Conservation (phyloP, 1,284 basidiomycete genomes). For the Athelia sp. region DNA sequence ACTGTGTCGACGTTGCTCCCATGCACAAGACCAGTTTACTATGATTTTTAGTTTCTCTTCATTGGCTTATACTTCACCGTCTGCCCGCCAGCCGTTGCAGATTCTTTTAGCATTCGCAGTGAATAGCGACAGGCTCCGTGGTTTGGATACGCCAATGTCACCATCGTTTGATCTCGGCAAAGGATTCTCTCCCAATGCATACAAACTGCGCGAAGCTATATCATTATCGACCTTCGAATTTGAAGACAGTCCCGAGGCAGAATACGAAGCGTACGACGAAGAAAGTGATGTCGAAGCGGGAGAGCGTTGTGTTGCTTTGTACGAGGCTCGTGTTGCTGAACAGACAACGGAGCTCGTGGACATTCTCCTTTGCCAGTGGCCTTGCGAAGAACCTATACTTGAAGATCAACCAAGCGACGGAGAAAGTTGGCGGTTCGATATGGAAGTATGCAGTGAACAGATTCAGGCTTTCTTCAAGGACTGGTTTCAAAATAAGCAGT, state of each 20-base stretch:
- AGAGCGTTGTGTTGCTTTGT: neutral
- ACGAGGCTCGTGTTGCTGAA: neutral
- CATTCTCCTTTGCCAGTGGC: neutral
- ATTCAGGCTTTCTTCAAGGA: neutral
- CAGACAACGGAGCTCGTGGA: neutral
- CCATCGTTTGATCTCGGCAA: constrained; percentile 11
- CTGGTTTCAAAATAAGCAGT: neutral
- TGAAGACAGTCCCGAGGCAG: constrained; percentile 12
- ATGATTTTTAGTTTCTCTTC: constrained; percentile 27
- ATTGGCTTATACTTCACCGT: constrained; percentile 20
- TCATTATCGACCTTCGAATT: constrained; percentile 5
- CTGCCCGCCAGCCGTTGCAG: constrained; percentile 15
- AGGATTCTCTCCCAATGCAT: constrained; percentile 7
- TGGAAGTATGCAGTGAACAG: neutral
- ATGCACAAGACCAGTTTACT: constrained; percentile 13
- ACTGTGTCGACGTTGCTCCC: constrained; percentile 13
- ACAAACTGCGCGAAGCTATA: constrained; percentile 7
- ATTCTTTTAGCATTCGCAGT: constrained; percentile 27
- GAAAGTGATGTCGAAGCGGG: constrained; percentile 7
- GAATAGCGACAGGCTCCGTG: neutral
- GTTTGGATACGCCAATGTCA: constrained; percentile 14
- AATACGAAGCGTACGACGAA: neutral
- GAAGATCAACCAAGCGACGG: neutral
- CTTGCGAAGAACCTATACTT: neutral
- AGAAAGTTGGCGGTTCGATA: constrained; percentile 3